Evolutionary conservation across 106 monocot genomes (phyloP).

Genomic region (Triglochin maritima): DNA sequence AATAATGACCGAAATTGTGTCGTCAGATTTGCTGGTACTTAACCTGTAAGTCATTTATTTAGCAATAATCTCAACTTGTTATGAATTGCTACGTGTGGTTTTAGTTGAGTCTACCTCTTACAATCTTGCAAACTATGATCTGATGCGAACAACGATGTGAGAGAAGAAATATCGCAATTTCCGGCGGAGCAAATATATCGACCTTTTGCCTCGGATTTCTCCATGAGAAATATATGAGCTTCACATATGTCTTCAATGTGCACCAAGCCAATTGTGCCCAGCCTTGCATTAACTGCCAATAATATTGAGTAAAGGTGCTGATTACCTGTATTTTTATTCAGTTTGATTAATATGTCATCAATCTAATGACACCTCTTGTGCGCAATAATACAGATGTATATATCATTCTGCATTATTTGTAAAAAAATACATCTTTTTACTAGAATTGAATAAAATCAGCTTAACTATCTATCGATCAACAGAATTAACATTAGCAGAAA

Average conservation of each 20-base stretch:
- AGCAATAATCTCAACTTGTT: too few relatives aligned
- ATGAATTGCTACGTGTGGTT: too few relatives aligned
- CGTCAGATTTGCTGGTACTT: neutral
- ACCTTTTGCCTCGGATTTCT: constrained; percentile 26
- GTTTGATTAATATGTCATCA: too few relatives aligned
- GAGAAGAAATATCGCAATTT: constrained; percentile 24
- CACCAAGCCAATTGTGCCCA: constrained; percentile 53
- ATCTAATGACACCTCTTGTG: too few relatives aligned
- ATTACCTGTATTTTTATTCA: constrained; percentile 27
- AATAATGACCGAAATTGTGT: constrained; percentile 11
- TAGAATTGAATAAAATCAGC: too few relatives aligned
- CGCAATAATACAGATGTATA: neutral
- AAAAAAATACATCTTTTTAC: too few relatives aligned
- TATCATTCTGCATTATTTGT: too few relatives aligned
- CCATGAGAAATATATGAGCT: constrained; percentile 64
- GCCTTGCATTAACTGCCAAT: constrained; percentile 37
- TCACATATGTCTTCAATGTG: constrained; percentile 58
- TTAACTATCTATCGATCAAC: too few relatives aligned
- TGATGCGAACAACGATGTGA: constrained; percentile 16
- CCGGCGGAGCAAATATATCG: constrained; percentile 44
- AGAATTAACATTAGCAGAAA: too few relatives aligned
- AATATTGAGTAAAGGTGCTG: constrained; percentile 28
- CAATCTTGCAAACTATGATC: constrained; percentile 3
- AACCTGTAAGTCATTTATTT: too few relatives aligned
- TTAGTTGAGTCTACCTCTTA: too few relatives aligned